A percentile compares a stretch with the other conserved stretches of the same genome.
These are phyloP conservation scores for Arxiozyma bovina DNA, from an alignment of 1,139 yeast species.

Conservation along the genomic window DNA sequence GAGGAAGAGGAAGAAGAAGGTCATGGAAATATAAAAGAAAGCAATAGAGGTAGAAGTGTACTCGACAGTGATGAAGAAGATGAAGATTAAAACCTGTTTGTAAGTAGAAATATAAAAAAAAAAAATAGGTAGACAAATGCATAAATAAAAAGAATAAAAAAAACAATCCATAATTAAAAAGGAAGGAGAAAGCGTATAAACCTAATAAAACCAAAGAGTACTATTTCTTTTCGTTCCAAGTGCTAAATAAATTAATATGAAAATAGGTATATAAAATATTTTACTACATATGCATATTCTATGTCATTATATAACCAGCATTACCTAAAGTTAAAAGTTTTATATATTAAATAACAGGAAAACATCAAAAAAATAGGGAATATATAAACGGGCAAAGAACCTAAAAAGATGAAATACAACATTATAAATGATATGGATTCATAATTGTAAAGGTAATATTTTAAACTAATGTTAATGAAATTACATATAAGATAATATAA, in stretches of 20 bases:
- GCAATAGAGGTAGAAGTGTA: slow-evolving; percentile 15
- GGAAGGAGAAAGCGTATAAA: too few relatives aligned
- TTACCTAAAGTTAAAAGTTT: background rate
- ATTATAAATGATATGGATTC: background rate
- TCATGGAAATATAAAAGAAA: slow-evolving; percentile 17
- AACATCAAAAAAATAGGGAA: too few relatives aligned
- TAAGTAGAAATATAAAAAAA: background rate
- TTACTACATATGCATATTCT: background rate
- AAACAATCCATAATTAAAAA: too few relatives aligned
- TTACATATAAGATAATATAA: too few relatives aligned
- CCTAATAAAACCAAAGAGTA: too few relatives aligned
- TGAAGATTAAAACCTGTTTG: background rate
- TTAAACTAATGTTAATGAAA: too few relatives aligned
- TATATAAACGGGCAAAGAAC: too few relatives aligned
- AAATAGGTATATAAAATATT: too few relatives aligned
- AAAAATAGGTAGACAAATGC: background rate
- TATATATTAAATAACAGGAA: too few relatives aligned
- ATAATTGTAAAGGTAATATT: too few relatives aligned
- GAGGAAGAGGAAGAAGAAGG: slow-evolving; percentile 24
- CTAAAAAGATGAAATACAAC: background rate
- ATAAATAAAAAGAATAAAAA: too few relatives aligned
- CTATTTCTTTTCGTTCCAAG: too few relatives aligned
- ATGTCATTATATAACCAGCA: background rate
- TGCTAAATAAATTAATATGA: background rate
- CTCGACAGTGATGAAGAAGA: slow-evolving; percentile 30